Conservation (phyloP, 371 early-diverging fungal genomes). For the Hamiltosporidium tvaerminnensis region DNA sequence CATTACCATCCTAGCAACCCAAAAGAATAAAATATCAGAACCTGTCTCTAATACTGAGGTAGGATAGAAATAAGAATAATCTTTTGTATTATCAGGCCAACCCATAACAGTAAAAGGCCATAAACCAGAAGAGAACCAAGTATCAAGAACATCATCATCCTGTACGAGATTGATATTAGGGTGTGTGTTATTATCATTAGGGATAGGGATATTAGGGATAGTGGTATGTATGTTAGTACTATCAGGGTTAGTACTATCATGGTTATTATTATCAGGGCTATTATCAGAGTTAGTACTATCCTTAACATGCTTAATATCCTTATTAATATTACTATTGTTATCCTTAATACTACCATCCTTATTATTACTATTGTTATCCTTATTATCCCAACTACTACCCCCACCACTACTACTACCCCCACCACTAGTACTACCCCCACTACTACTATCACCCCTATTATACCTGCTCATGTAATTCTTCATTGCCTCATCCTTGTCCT, state of each 20-base stretch:
- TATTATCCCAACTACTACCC: not conserved
- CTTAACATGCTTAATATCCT: not conserved
- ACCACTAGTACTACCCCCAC: not conserved
- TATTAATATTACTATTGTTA: not conserved
- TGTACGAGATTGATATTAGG: conserved; percentile 52
- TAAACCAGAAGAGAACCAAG: conserved; percentile 96
- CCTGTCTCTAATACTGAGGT: conserved; percentile 85
- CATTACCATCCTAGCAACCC: conserved; percentile 99
- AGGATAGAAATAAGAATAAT: conserved; percentile 74
- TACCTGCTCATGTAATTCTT: conserved; percentile 36
- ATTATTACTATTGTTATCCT: too few species aligned
- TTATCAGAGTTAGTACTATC: not conserved
- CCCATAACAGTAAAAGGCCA: conserved; percentile 94
- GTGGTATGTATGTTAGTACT: not conserved
- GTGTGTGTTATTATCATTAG: not conserved
- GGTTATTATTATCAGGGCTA: not conserved
- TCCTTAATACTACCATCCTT: not conserved
- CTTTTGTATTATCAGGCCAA: conserved; percentile 62
- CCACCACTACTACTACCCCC: not conserved
- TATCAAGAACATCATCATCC: conserved; percentile 95
- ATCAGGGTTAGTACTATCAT: not conserved
- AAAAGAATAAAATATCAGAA: conserved; percentile 96
- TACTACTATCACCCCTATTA: not conserved
- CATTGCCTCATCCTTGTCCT: conserved; percentile 62
- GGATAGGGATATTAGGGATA: not conserved